These are phyloP conservation scores for Lichtheimia hyalospora DNA, from an alignment of 371 early-diverging fungal species.

Conservation along the genomic window DNA sequence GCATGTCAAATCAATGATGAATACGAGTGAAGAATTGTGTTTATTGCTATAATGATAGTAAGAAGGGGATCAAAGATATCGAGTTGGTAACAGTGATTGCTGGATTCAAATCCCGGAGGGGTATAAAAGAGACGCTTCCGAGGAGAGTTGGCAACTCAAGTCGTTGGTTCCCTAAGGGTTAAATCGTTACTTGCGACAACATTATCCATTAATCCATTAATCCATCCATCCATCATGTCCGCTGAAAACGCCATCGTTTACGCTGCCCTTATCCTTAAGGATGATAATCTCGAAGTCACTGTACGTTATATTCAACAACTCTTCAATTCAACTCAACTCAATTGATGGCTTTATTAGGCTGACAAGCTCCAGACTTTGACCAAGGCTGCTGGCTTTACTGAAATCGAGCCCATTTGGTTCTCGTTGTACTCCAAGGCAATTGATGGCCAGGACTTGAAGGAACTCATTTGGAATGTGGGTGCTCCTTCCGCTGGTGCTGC, in stretches of 20 bases:
- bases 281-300: constrained; percentile 95
- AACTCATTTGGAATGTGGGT: constrained; percentile 92
- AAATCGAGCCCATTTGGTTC: constrained; percentile 95
- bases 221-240: constrained; percentile 38
- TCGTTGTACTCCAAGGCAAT: constrained; percentile 97
- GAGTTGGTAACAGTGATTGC: too few species aligned
- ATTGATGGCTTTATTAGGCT: constrained; percentile 62
- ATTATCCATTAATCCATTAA: neutral
- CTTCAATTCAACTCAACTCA: neutral
- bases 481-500: constrained; percentile 65
- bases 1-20: too few species aligned
- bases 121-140: too few species aligned
- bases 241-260: constrained; percentile 93
- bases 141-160: too few species aligned
- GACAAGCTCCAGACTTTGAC: constrained; percentile 92
- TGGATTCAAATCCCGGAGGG: too few species aligned
- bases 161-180: too few species aligned
- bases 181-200: too few species aligned
- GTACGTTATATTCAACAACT: constrained; percentile 49
- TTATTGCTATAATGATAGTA: too few species aligned
- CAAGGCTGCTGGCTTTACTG: constrained; percentile 85
- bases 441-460: constrained; percentile 89
- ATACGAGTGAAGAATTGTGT: too few species aligned
- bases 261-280: constrained; percentile 97
- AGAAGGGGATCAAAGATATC: too few species aligned